These are phyloP conservation scores for Periconia macrospinosa DNA, from an alignment of 2,329 filamentous ascomycete species.

Conservation along the genomic window DNA sequence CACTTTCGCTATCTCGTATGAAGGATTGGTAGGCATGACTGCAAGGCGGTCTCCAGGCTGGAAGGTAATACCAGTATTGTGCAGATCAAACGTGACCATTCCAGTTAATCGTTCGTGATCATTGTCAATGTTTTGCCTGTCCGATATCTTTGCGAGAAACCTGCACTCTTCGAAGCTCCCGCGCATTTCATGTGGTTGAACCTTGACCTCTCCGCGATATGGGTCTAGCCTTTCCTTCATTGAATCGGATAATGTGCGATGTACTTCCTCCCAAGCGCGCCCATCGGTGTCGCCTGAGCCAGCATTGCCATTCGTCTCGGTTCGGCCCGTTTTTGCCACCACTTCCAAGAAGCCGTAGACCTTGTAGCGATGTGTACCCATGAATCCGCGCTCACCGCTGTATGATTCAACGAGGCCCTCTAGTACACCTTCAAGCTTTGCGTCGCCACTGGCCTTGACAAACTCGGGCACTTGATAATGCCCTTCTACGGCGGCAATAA, in stretches of 20 bases:
- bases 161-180: conserved; percentile 59
- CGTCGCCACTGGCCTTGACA: conserved; percentile 52
- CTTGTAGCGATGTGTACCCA: conserved; percentile 59
- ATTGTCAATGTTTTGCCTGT: conserved; percentile 49
- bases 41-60: conserved; percentile 55
- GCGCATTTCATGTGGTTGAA: conserved; percentile 58
- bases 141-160: conserved; percentile 50
- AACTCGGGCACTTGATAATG: conserved; percentile 58
- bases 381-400: conserved; percentile 57
- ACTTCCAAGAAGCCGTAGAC: conserved; percentile 60
- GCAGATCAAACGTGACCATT: conserved; percentile 54
- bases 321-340: conserved; percentile 56
- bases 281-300: conserved; percentile 47
- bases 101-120: conserved; percentile 52
- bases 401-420: conserved; percentile 60
- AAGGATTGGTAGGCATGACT: conserved; percentile 57
- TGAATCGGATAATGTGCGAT: conserved; percentile 54
- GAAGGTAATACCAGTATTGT: conserved; percentile 57
- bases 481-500: conserved; percentile 59
- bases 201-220: conserved; percentile 49
- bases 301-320: conserved; percentile 57
- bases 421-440: conserved; percentile 54
- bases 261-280: conserved; percentile 56
- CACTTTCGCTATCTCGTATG: conserved; percentile 57
- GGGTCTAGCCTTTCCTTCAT: conserved; percentile 58